Percentiles rank a stretch among this genome's conserved stretches.
Conservation (phyloP, 176 grass and related monocot species). For the Thinopyrum elongatum region DNA sequence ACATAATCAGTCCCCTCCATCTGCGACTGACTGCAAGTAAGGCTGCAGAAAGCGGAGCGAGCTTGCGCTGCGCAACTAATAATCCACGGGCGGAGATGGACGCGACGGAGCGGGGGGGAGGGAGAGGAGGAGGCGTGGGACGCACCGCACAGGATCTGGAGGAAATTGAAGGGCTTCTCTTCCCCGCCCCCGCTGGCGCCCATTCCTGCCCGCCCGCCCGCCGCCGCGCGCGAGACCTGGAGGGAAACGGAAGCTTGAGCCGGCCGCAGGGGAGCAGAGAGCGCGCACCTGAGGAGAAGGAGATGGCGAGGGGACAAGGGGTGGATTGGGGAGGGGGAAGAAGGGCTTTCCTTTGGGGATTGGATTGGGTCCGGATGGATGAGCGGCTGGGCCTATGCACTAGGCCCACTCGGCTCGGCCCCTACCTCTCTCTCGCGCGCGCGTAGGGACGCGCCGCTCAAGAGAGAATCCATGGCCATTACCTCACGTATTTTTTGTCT, state of each 20-base stretch:
- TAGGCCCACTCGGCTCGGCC: too few species aligned
- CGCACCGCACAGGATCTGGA: conserved; percentile 44
- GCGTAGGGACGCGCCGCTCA: too few species aligned
- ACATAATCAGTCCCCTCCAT: not conserved
- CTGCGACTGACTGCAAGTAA: not conserved
- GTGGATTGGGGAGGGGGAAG: too few species aligned
- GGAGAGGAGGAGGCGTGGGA: not conserved
- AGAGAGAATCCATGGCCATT: too few species aligned
- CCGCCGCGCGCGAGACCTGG: too few species aligned
- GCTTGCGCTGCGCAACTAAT: not conserved
- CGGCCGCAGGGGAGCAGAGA: not conserved
- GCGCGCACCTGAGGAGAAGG: not conserved
- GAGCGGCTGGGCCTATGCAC: too few species aligned
- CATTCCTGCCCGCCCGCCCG: conserved; percentile 10
- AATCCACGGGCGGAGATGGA: too few species aligned
- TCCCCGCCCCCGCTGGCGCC: conserved; percentile 14
- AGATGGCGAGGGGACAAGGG: not conserved
- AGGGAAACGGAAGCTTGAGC: not conserved
- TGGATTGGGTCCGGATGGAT: too few species aligned
- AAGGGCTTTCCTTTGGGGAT: too few species aligned
- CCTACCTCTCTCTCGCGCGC: too few species aligned
- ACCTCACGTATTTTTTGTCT: too few species aligned
- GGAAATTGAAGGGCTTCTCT: conserved; percentile 49
- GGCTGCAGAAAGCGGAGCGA: not conserved
- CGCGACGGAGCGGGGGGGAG: too few species aligned